Evolutionary conservation across 306 rosid species (phyloP), one percentile per base, ranked within the genome.

Genomic region (Purshia tridentata): DNA sequence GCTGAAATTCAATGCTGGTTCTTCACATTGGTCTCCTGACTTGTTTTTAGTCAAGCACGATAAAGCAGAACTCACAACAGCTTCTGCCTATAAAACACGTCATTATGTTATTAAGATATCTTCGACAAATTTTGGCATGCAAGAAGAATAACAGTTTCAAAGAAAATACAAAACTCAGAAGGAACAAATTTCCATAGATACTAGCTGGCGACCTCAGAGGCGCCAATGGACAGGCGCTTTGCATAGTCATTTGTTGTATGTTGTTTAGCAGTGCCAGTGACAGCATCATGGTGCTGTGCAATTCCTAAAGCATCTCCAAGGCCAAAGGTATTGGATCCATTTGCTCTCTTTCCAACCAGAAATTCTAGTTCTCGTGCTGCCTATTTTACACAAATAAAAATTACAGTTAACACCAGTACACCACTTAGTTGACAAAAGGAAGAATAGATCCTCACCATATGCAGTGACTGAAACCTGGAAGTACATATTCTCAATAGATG

Each of bases 211-310:
- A 93, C 98, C 91, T 85, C 81, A 67, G 92, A 78, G 76, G 85
- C 87, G 74, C 98, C 98, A 16, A 82, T 75, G 70, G 88, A 88
- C 19, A 91, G 76, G 51, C 98, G 91, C 80, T 91, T 89, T 66
- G 77, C 91, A 6, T 91, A 93, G 84, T 93, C 98, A 79, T 93
- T 20, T 41, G 98, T 93, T 44, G 97, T 89, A 75, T 87, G 93
- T 41, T 93, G 97, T 69, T 86, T 82, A 62, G 98, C 96, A 40
- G 98, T 93, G 61, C 98, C 98, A 12, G 81, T 59, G 67, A 83
- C 85, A 50, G 97, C 98, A 87, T 91, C 98, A 44, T 93, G 98
- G 74, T 91, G 98, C 73, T 93, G 98, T 35, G 81, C 87, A 68
- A 85, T 82, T 76, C 97, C 98, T 57, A 93, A 84, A 75, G 96